A percentile compares a stretch with the other conserved stretches of the same genome.
Conservation (phyloP, 139 green algal genomes). For the Astrephomene gubernaculifera region DNA sequence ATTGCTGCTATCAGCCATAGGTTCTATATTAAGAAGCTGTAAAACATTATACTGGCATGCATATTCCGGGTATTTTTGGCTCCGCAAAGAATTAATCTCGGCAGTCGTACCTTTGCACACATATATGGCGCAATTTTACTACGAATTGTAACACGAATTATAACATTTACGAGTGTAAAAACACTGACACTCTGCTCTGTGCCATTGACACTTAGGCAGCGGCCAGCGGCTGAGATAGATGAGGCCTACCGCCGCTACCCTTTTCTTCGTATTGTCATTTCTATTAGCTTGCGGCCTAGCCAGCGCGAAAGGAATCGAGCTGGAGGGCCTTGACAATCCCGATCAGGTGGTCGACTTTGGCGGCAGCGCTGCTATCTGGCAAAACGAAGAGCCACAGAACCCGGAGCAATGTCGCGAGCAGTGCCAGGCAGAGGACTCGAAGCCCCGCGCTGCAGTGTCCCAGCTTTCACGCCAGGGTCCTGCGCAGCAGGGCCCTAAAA, state of each 20-base stretch:
- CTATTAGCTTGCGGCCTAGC: background rate
- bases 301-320: background rate
- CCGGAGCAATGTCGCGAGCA: background rate
- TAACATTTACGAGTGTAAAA: too few relatives aligned
- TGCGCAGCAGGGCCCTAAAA: background rate
- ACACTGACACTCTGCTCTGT: too few relatives aligned
- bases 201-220: too few relatives aligned
- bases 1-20: too few relatives aligned
- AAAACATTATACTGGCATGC: too few relatives aligned
- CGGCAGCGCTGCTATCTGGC: background rate
- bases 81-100: too few relatives aligned
- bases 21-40: too few relatives aligned
- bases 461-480: background rate
- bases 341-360: background rate
- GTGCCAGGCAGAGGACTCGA: background rate
- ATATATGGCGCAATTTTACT: too few relatives aligned
- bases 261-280: background rate
- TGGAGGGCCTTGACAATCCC: conserved; percentile 10
- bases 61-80: too few relatives aligned
- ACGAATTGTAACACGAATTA: too few relatives aligned
- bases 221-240: conserved; percentile 4
- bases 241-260: background rate
- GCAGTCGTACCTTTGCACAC: too few relatives aligned
- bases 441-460: background rate
- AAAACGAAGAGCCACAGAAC: background rate